phyloP scores from a whole-genome alignment of 768 basidiomycete genomes.

The Chalciporus chontae region DNA sequence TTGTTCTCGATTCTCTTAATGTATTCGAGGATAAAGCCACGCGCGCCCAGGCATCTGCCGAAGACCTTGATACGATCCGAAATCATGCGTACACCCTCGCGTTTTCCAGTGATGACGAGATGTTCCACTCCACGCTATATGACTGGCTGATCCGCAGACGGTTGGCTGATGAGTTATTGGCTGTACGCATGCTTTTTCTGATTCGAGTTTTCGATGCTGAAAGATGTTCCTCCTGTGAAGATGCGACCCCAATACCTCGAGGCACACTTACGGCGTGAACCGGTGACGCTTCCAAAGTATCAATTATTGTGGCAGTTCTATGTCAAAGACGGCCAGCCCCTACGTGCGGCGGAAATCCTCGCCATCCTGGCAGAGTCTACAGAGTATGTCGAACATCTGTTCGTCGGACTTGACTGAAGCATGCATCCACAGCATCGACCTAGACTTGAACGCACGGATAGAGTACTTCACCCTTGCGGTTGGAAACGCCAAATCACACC shows the following conservation, averaged over 20 bases:
- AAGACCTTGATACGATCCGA: conserved; percentile 69
- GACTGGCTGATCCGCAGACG: conserved; percentile 86
- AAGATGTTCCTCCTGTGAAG: conserved; percentile 35
- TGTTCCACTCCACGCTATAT: conserved; percentile 93
- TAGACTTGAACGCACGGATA: conserved; percentile 69
- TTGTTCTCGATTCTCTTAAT: conserved; percentile 76
- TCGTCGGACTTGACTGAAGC: not conserved
- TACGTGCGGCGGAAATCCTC: conserved; percentile 86
- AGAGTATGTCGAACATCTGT: conserved; percentile 47
- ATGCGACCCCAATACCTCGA: conserved; percentile 88
- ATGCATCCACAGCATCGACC: conserved; percentile 48
- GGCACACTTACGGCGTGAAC: conserved; percentile 79
- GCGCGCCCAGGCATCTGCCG: conserved; percentile 30
- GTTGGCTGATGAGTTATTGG: conserved; percentile 83
- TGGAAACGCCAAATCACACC: conserved; percentile 94
- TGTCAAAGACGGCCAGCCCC: conserved; percentile 83
- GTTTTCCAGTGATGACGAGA: conserved; percentile 79
- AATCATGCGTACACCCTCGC: conserved; percentile 85
- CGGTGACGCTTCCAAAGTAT: conserved; percentile 73
- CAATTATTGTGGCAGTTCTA: conserved; percentile 97
- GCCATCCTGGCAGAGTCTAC: conserved; percentile 78
- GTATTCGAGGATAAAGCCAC: conserved; percentile 70
- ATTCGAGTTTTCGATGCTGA: conserved; percentile 10
- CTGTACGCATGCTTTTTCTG: conserved; percentile 49
- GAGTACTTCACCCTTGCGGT: conserved; percentile 94